A percentile compares a stretch with the other conserved stretches of the same genome.
These are phyloP conservation scores for Mimosa bimucronata DNA, from an alignment of 306 rosid genomes.

Conservation along the genomic window DNA sequence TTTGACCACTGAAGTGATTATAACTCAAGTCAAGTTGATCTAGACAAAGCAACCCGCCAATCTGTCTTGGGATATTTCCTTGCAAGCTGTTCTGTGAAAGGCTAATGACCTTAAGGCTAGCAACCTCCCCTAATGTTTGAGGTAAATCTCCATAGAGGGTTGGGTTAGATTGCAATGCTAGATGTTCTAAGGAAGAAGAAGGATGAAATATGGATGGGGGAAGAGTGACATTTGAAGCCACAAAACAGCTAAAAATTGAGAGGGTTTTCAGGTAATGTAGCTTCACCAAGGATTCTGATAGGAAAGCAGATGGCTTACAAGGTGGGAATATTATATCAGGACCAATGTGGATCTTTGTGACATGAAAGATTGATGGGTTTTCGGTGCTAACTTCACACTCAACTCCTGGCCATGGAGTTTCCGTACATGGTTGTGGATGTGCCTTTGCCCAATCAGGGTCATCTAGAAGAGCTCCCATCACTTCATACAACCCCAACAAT, in stretches of 20 bases:
- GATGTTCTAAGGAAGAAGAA: conserved; percentile 55
- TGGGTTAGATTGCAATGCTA: conserved; percentile 64
- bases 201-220: conserved; percentile 50
- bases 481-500: conserved; percentile 63
- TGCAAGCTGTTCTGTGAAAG: conserved; percentile 60
- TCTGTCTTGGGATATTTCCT: conserved; percentile 52
- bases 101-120: conserved; percentile 54
- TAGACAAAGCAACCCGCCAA: conserved; percentile 50
- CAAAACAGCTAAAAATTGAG: conserved; percentile 67
- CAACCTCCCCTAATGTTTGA: conserved; percentile 39
- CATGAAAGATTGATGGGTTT: conserved; percentile 58
- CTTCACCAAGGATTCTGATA: conserved; percentile 57
- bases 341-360: conserved; percentile 70
- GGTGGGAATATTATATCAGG: conserved; percentile 61
- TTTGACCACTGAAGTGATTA: conserved; percentile 61
- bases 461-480: conserved; percentile 53
- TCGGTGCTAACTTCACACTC: conserved; percentile 56
- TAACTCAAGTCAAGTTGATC: conserved; percentile 70
- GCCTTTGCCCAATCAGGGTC: conserved; percentile 57
- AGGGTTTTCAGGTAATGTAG: conserved; percentile 63
- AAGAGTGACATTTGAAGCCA: conserved; percentile 48
- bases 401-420: conserved; percentile 78
- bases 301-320: conserved; percentile 58
- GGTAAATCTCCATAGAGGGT: conserved; percentile 59
- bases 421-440: conserved; percentile 68